Conservation (phyloP, 805 yeast species). For the Yarrowia osloensis region DNA sequence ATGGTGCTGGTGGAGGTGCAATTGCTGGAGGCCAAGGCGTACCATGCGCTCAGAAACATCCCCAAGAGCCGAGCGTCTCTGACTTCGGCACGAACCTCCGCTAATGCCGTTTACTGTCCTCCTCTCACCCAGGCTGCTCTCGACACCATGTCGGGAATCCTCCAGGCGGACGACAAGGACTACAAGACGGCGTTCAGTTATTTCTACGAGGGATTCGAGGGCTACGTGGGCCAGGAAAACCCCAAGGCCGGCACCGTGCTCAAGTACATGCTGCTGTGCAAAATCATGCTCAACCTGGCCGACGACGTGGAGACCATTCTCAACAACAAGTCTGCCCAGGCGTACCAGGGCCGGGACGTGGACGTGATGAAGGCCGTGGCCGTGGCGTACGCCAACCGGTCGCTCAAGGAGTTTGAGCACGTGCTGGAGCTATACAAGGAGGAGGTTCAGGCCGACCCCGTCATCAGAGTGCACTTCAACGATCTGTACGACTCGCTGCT, state of each 20-base stretch:
- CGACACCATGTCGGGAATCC: conserved; percentile 91
- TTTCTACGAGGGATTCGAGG: conserved; percentile 93
- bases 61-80: conserved; percentile 90
- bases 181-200: conserved; percentile 94
- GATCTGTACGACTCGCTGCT: conserved; percentile 90
- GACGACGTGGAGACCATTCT: conserved; percentile 83
- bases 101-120: conserved; percentile 95
- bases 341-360: conserved; percentile 78
- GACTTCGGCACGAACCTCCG: conserved; percentile 94
- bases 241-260: conserved; percentile 67
- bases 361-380: conserved; percentile 97
- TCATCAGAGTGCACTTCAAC: conserved; percentile 87
- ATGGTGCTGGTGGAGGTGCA: conserved; percentile 94
- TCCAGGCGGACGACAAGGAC: conserved; percentile 96
- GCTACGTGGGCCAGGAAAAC: conserved; percentile 63
- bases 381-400: conserved; percentile 83
- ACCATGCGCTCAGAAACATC: conserved; percentile 85
- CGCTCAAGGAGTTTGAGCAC: conserved; percentile 87
- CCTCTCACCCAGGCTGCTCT: conserved; percentile 91
- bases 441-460: conserved; percentile 82
- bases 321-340: conserved; percentile 68
- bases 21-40: conserved; percentile 83
- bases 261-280: conserved; percentile 89
- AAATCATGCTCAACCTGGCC: conserved; percentile 85
- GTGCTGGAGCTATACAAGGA: conserved; percentile 64